Evolutionary conservation across 1,139 yeast genomes (phyloP), one percentile per base, ranked within the genome.

Genomic region (Pichia sp.): DNA sequence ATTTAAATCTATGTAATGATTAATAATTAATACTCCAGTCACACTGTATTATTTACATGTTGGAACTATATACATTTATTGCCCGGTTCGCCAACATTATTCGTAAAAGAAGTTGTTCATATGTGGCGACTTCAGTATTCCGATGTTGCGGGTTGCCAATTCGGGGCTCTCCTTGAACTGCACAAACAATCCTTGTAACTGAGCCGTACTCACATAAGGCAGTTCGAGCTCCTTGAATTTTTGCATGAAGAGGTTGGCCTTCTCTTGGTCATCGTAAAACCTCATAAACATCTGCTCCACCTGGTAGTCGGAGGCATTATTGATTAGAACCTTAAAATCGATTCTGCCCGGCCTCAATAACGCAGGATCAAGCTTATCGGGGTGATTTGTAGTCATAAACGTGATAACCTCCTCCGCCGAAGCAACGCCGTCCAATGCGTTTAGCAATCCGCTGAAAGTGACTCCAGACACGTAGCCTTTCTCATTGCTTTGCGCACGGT

Each of bases 311-410:
- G 95, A 79, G 11, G 98, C 98, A 71, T 93, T 89, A 61, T 88
- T 95, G 45, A 93, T 81, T 64, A 85, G 74, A 19, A 84, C 85
- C 71, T 90, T 90, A 70, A 78, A 85, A 68, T 93, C 99, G 32
- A 93, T 87, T 69, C 99, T 79, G 3, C 99, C 99, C 0, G 99
- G 99, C 61, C 99, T 79, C 60, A 87, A 73, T 54, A 87, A 72
- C 0, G 95, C 95, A 3, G 90, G 90, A 66, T 93, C 99, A 46
- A 93, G 75, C 59, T 82, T 82, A 62, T 93, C 98, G 0, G 97
- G 97, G 66, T 93, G 99, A 70, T 93, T 93, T 23, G 99, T 92
- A 15, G 99, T 93, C 99, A 93, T 93, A 70, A 93, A 93, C 0
- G 97, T 93, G 45, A 93, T 79, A 51, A 97, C 87, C 67, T 93